A percentile compares a stretch with the other conserved stretches of the same genome.
These are phyloP conservation scores for Periconia digitata DNA, from an alignment of 2,329 filamentous ascomycete species.

Conservation along the genomic window DNA sequence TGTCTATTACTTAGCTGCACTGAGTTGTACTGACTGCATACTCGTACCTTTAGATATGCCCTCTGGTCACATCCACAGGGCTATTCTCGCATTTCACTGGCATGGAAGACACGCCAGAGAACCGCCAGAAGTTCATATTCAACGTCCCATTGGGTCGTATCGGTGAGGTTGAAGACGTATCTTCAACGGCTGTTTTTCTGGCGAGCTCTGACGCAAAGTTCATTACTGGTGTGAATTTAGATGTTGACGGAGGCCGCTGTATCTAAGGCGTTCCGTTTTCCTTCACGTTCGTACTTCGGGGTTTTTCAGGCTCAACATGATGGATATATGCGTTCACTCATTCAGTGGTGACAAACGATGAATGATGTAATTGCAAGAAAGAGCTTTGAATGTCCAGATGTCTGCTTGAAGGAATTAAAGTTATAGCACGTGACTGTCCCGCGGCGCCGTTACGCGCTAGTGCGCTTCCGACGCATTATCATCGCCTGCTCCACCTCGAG, in stretches of 20 bases:
- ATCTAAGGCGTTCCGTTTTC: slow-evolving; percentile 20
- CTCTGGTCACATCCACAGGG: slow-evolving; percentile 67
- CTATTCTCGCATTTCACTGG: slow-evolving; percentile 62
- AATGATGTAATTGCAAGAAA: too few relatives aligned
- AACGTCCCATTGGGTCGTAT: slow-evolving; percentile 63
- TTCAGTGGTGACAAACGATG: too few relatives aligned
- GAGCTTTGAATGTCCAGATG: too few relatives aligned
- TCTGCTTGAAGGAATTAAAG: too few relatives aligned
- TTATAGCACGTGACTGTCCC: neutral
- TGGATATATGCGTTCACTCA: too few relatives aligned
- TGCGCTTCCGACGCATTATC: neutral
- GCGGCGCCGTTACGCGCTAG: neutral
- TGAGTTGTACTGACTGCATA: neutral
- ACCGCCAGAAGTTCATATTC: slow-evolving; percentile 53
- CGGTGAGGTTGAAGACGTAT: slow-evolving; percentile 63
- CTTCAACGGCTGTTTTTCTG: slow-evolving; percentile 59
- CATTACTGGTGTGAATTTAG: slow-evolving; percentile 57
- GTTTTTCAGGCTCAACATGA: too few relatives aligned
- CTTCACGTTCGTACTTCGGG: too few relatives aligned
- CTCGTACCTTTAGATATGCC: slow-evolving; percentile 55
- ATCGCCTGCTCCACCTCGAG: neutral
- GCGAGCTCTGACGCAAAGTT: slow-evolving; percentile 62
- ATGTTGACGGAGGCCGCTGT: slow-evolving; percentile 44
- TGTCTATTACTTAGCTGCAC: too few relatives aligned
- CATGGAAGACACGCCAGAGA: slow-evolving; percentile 62